phyloP scores from a whole-genome alignment of 1,139 yeast species.

The Diutina catenulata region DNA sequence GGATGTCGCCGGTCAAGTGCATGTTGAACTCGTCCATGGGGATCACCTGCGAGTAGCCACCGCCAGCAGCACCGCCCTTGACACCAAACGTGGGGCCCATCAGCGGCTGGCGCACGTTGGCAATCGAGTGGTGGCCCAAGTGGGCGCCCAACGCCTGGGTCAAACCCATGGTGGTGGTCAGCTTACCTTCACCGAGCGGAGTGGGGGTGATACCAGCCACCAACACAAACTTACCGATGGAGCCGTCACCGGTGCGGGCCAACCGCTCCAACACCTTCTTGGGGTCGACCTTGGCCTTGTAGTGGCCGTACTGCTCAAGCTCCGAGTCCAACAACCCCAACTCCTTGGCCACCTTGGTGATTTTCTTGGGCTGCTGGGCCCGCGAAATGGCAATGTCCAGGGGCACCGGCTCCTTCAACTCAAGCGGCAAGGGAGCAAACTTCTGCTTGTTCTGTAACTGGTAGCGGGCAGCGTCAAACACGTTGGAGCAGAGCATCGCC shows the following conservation, averaged over 20 bases:
- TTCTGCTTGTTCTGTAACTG: conserved; percentile 30
- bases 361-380: conserved; percentile 78
- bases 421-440: conserved; percentile 53
- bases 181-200: conserved; percentile 96
- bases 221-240: conserved; percentile 68
- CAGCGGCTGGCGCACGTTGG: conserved; percentile 95
- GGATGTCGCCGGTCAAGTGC: conserved; percentile 97
- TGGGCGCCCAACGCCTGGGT: conserved; percentile 96
- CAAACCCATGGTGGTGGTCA: conserved; percentile 92
- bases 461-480: conserved; percentile 66
- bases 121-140: conserved; percentile 64
- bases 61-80: conserved; percentile 99
- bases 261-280: conserved; percentile 46
- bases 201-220: conserved; percentile 98
- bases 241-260: conserved; percentile 42
- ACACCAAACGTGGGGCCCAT: conserved; percentile 99
- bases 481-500: conserved; percentile 87
- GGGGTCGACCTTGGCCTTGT: conserved; percentile 77
- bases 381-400: conserved; percentile 89
- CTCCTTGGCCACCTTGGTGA: conserved; percentile 72
- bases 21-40: conserved; percentile 99
- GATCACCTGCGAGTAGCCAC: conserved; percentile 96
- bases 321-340: conserved; percentile 75
- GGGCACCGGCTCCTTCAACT: conserved; percentile 73
- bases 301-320: conserved; percentile 83